Base-by-base conservation (phyloP, 805 yeast species). In the Sungouiella blattae region DNA sequence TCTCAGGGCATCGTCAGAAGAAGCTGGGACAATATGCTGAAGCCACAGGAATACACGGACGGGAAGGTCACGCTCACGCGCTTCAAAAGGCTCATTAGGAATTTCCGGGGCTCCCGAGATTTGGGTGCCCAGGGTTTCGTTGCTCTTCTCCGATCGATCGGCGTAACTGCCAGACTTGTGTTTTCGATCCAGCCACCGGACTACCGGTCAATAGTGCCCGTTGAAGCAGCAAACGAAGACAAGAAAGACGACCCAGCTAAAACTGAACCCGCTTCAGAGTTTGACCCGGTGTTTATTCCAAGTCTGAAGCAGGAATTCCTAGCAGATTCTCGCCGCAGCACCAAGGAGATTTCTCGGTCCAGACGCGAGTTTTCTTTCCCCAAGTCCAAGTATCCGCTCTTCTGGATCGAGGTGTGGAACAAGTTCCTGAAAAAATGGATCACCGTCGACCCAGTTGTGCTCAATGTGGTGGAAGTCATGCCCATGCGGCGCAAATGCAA, bases 381-480 rank as follows among this genome's bases (percentile, higher is more conserved):
- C 2, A 15, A 32, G 13, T 57, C 67, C 2, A 40, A 37, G 6
- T 82, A 67, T 50, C 97, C 97, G 0, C 71, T 88, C 0, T 88
- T 82, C 52, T 93, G 98, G 98, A 80, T 80, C 15, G 98, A 93
- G 55, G 96, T 85, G 0, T 91, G 95, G 95, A 89, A 91, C 54
- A 73, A 73, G 33, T 76, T 72, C 39, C 61, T 77, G 4, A 71
- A 78, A 39, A 75, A 70, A 32, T 91, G 96, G 94, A 72, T 88
- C n/a, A 77, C 94, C 2, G 69, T 88, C 2, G 98, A 93, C 50
- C 93, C 97, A 0, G 64, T 81, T 0, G 80, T 81, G 18, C 71
- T 80, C 37, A 59, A 75, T 37, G 58, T 72, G 6, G 75, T 87
- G 26, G 95, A 87, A 56, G 66, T 75, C 22, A 73, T 82, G 6